A percentile compares a stretch with the other conserved stretches of the same genome.
Conservation (phyloP, 305 asterid species). For the Solanum aculeatissimum region DNA sequence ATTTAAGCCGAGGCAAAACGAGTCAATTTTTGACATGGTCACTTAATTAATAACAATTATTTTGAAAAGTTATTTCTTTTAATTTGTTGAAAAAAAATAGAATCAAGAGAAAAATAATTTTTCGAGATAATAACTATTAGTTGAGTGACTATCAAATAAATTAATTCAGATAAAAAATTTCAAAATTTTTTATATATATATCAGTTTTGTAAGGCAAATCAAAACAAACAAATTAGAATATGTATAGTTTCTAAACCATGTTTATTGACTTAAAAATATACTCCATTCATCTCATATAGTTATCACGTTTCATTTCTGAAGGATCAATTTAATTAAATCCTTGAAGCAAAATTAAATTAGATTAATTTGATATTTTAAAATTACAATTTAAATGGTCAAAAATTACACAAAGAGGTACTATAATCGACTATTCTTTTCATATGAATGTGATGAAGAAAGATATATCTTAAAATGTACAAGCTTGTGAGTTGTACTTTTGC, state of each 20-base stretch:
- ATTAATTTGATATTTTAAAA: background rate
- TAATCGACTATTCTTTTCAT: background rate
- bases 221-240: background rate
- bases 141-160: background rate
- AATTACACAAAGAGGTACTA: background rate
- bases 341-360: background rate
- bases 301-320: background rate
- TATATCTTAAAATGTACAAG: background rate
- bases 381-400: background rate
- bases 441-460: background rate
- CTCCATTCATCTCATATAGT: background rate
- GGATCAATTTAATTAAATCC: background rate
- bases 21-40: background rate
- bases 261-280: background rate
- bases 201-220: background rate
- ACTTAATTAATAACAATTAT: background rate
- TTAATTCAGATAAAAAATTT: background rate
- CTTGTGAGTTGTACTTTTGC: background rate
- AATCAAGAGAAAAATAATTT: background rate
- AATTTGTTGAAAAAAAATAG: background rate
- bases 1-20: background rate
- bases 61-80: background rate
- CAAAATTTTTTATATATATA: too few species aligned
- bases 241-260: background rate
- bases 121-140: background rate